A percentile compares a stretch with the other conserved stretches of the same genome.
These are phyloP conservation scores for Cystobasidium slooffiae DNA, from an alignment of 1,284 basidiomycete species.

Conservation along the genomic window DNA sequence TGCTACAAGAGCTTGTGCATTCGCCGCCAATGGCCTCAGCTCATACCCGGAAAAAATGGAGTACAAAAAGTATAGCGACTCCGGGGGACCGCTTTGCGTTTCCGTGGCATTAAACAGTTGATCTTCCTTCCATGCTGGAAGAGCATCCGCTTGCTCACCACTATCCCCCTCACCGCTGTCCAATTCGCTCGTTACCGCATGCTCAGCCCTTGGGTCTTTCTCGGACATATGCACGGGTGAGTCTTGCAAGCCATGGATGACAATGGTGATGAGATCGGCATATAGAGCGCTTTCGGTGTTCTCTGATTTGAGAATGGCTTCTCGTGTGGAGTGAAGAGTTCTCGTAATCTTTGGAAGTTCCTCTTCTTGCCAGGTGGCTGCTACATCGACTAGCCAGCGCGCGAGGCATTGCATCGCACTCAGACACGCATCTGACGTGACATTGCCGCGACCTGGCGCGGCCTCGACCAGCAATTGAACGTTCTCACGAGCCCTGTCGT, in stretches of 20 bases:
- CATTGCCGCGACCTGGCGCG: neutral
- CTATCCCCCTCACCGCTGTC: constrained; percentile 26
- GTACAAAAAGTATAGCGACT: constrained; percentile 82
- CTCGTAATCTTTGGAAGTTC: neutral
- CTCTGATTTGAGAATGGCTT: neutral
- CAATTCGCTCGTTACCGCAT: neutral
- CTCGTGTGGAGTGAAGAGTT: neutral
- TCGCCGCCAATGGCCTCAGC: constrained; percentile 78
- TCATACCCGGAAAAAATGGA: constrained; percentile 80
- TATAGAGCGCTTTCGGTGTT: neutral
- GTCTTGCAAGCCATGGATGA: constrained; percentile 2
- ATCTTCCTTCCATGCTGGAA: neutral
- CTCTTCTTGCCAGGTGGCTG: neutral
- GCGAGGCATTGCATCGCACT: constrained; percentile 22
- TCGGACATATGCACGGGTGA: neutral
- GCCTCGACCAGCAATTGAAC: neutral
- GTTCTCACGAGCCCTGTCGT: neutral
- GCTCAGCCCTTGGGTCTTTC: neutral
- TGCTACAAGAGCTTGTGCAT: constrained; percentile 78
- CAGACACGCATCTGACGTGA: neutral
- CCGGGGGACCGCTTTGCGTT: constrained; percentile 62
- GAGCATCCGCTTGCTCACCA: neutral
- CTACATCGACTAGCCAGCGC: constrained; percentile 6
- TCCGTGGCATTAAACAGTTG: neutral
- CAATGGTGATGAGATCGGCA: neutral